A percentile compares a stretch with the other conserved stretches of the same genome.
Evolutionary conservation across 139 green algal genomes (phyloP).

Genomic region (Chlorella sp.): DNA sequence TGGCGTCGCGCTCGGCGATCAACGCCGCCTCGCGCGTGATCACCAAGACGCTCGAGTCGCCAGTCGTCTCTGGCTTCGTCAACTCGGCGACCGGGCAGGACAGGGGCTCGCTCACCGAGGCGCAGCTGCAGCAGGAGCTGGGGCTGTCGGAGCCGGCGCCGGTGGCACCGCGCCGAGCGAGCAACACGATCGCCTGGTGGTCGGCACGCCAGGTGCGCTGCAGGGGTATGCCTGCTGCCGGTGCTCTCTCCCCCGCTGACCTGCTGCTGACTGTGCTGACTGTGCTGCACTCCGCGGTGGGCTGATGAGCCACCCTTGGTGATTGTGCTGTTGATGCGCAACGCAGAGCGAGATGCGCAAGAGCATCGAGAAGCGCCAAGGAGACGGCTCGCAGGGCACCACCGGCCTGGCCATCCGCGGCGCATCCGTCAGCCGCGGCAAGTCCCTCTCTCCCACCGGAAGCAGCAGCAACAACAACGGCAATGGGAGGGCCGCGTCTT

Average conservation of each 20-base stretch:
- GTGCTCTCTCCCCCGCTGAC: neutral
- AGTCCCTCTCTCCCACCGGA: neutral
- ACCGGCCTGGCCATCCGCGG: neutral
- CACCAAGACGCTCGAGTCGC: neutral
- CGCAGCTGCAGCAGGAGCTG: slow-evolving; percentile 22
- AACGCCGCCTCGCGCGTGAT: neutral
- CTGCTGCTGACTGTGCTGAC: too few relatives aligned
- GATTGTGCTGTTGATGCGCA: too few relatives aligned
- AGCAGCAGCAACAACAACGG: neutral
- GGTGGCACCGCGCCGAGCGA: slow-evolving; percentile 20
- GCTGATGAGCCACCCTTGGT: too few relatives aligned
- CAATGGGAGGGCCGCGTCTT: neutral
- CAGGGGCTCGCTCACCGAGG: slow-evolving; percentile 15
- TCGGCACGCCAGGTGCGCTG: slow-evolving; percentile 43
- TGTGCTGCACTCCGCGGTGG: too few relatives aligned
- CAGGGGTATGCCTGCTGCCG: neutral
- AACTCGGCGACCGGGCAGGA: neutral
- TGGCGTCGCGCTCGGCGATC: neutral
- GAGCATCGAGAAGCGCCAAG: neutral
- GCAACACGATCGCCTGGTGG: slow-evolving; percentile 77
- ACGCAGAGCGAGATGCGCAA: neutral
- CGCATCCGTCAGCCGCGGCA: neutral
- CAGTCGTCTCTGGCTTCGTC: neutral
- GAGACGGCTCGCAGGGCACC: neutral
- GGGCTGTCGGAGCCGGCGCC: slow-evolving; percentile 21